phyloP scores from a whole-genome alignment of 352 stramenopile genomes.

The Plasmopara muralis region DNA sequence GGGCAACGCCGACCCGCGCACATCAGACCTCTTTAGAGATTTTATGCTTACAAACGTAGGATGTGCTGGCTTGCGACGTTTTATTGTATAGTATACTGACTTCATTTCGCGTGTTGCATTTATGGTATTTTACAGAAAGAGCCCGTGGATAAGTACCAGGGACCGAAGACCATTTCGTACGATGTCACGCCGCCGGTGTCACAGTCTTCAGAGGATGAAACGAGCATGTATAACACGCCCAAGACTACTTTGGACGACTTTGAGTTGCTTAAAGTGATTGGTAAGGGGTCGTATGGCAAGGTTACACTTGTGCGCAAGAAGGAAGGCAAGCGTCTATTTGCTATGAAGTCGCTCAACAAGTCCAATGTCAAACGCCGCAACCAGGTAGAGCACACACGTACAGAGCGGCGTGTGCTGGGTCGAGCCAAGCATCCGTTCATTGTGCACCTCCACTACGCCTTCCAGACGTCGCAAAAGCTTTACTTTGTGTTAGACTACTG shows the following conservation, averaged over 20 bases:
- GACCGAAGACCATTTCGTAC: constrained; percentile 26
- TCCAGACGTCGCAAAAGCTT: constrained; percentile 87
- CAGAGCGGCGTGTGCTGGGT: constrained; percentile 88
- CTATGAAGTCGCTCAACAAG: constrained; percentile 89
- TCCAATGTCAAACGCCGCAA: constrained; percentile 91
- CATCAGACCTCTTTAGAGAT: constrained; percentile 67
- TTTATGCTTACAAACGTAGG: constrained; percentile 77
- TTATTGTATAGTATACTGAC: neutral
- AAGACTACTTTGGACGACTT: constrained; percentile 90
- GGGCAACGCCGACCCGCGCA: constrained; percentile 49
- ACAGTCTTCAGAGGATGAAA: constrained; percentile 31
- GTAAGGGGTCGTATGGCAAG: constrained; percentile 89
- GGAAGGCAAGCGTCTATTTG: constrained; percentile 62
- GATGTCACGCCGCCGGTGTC: constrained; percentile 32
- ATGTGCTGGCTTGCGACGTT: constrained; percentile 1
- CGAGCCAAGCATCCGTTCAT: constrained; percentile 90
- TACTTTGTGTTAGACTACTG: constrained; percentile 92
- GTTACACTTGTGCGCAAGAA: constrained; percentile 87
- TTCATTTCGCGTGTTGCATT: neutral
- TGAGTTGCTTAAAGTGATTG: constrained; percentile 89
- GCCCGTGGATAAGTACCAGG: constrained; percentile 54
- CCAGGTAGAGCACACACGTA: constrained; percentile 98
- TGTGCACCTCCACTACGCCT: constrained; percentile 83
- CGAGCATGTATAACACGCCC: constrained; percentile 72
- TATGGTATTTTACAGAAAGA: constrained; percentile 48